Conservation (phyloP, 768 basidiomycete species). For the Tricholoma hemisulphureum region DNA sequence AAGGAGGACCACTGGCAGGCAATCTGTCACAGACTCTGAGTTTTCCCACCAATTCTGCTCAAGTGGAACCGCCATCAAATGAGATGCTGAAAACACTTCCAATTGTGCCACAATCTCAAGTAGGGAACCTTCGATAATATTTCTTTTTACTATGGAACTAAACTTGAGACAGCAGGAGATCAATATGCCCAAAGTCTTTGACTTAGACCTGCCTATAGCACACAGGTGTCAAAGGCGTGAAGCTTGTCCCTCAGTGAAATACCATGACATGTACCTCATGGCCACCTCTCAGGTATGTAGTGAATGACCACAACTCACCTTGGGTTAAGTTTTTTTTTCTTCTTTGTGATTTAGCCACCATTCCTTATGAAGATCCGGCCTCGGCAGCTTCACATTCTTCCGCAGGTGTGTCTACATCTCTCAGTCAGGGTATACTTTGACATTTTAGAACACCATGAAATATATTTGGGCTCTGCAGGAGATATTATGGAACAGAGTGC, state of each 20-base stretch:
- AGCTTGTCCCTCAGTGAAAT: background rate
- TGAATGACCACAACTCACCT: background rate
- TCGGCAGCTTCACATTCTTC: background rate
- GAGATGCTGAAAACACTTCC: too few species aligned
- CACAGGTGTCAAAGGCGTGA: background rate
- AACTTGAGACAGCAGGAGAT: too few species aligned
- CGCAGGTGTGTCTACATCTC: background rate
- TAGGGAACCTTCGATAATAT: too few species aligned
- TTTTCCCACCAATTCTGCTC: too few species aligned
- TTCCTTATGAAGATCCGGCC: background rate
- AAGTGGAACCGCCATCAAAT: too few species aligned
- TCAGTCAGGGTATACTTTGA: background rate
- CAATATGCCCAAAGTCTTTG: background rate
- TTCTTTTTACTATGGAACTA: too few species aligned
- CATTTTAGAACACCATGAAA: background rate
- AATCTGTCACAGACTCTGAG: too few species aligned
- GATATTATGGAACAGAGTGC: background rate
- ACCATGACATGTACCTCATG: background rate
- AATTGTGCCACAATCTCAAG: too few species aligned
- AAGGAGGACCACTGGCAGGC: background rate
- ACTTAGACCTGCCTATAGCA: background rate
- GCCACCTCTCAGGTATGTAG: background rate
- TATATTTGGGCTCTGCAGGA: background rate
- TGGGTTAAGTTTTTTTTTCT: background rate
- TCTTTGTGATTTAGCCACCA: background rate